phyloP scores from a whole-genome alignment of 139 green algal genomes.

The Ettlia oleoabundans region DNA sequence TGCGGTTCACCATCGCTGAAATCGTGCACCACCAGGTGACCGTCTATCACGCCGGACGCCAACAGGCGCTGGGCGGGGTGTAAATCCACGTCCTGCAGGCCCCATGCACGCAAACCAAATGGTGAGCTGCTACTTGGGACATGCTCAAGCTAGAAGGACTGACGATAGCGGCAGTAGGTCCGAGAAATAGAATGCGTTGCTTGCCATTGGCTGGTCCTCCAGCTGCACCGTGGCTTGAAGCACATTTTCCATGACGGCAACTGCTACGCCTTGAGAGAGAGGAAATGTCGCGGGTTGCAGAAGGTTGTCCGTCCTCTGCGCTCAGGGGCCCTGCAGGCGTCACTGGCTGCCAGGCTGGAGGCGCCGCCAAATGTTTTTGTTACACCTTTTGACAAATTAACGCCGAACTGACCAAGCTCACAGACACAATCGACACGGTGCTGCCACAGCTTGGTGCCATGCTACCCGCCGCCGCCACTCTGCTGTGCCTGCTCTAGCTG shows the following conservation, averaged over 20 bases:
- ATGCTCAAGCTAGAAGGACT: background rate
- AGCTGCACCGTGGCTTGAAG: conserved; percentile 43
- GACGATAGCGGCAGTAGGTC: background rate
- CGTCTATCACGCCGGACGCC: conserved; percentile 62
- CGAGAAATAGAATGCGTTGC: background rate
- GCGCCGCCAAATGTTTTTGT: no score
- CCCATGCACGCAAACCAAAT: background rate
- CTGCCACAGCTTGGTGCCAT: background rate
- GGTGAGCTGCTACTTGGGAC: background rate
- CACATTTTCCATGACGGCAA: conserved; percentile 36
- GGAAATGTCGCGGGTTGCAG: no score
- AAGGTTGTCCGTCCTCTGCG: no score
- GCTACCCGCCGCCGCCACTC: background rate
- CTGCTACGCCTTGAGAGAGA: no score
- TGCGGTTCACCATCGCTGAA: conserved; percentile 20
- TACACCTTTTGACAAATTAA: no score
- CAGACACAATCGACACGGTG: no score
- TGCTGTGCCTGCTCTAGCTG: background rate
- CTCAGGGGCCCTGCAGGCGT: no score
- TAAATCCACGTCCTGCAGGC: conserved; percentile 53
- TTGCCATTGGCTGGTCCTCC: conserved; percentile 59
- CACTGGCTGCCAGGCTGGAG: background rate
- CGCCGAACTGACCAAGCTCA: no score
- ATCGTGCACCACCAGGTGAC: conserved; percentile 51
- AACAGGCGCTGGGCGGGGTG: conserved; percentile 55